Percentiles rank a stretch among this genome's conserved stretches.
phyloP scores from a whole-genome alignment of 352 stramenopile species.

The Globisporangium rhizosaccharum region DNA sequence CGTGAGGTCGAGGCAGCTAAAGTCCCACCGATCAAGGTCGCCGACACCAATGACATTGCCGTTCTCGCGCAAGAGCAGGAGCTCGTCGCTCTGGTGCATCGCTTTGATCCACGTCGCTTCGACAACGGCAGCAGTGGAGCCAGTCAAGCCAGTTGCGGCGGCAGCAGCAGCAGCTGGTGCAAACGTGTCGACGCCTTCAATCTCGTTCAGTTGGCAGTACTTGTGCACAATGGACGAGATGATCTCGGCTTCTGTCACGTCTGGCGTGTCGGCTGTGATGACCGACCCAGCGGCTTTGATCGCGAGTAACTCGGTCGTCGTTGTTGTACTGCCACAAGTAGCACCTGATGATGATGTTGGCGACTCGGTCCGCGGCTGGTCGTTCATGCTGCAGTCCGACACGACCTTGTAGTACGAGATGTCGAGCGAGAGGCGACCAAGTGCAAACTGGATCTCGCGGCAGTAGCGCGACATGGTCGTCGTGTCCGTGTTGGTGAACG shows the following conservation, averaged over 20 bases:
- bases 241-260: slow-evolving; percentile 40
- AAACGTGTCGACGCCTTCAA: too few relatives aligned
- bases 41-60: slow-evolving; percentile 25
- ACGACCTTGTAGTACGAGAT: slow-evolving; percentile 81
- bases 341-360: too few relatives aligned
- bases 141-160: neutral
- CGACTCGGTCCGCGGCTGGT: slow-evolving; percentile 1
- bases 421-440: slow-evolving; percentile 58
- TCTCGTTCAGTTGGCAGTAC: slow-evolving; percentile 18
- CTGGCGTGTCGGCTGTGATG: neutral
- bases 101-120: too few relatives aligned
- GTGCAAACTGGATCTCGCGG: slow-evolving; percentile 61
- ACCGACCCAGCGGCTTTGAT: neutral
- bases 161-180: neutral
- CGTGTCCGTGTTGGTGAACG: slow-evolving; percentile 53
- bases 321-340: too few relatives aligned
- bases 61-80: slow-evolving; percentile 55
- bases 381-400: slow-evolving; percentile 30
- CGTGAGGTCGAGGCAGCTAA: slow-evolving; percentile 29
- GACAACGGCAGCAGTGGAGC: slow-evolving; percentile 13
- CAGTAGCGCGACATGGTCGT: slow-evolving; percentile 54
- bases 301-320: slow-evolving; percentile 5
- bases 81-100: slow-evolving; percentile 44
- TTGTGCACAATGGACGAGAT: slow-evolving; percentile 59
- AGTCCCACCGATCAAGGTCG: slow-evolving; percentile 55